Evolutionary conservation across 495 filamentous ascomycete genomes (phyloP).

Genomic region (Rhizodiscina lignyota): DNA sequence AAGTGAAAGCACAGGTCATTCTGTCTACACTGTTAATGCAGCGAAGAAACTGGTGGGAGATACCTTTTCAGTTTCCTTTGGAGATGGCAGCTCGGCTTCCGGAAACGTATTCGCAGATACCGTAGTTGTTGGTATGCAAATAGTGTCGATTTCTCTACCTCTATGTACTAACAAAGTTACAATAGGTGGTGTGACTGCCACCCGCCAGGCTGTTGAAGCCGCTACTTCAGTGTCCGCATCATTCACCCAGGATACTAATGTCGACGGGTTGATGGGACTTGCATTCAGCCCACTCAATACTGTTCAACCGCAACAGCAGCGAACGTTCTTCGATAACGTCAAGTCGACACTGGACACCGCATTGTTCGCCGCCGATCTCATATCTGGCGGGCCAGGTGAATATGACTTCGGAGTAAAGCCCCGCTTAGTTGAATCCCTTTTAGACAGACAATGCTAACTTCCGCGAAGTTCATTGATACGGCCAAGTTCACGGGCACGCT

Average conservation of each 20-base stretch:
- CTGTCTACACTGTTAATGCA: no score
- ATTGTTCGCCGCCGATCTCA: slow-evolving; percentile 53
- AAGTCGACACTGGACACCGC: slow-evolving; percentile 36
- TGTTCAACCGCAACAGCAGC: slow-evolving; percentile 38
- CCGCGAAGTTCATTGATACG: slow-evolving; percentile 46
- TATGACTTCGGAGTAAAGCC: slow-evolving; percentile 80
- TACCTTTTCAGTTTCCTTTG: slow-evolving; percentile 53
- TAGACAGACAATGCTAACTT: no score
- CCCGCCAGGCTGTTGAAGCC: slow-evolving; percentile 51
- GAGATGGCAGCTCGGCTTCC: slow-evolving; percentile 48
- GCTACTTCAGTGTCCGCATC: slow-evolving; percentile 40
- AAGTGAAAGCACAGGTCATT: no score
- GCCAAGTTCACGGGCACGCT: slow-evolving; percentile 46
- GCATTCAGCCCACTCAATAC: slow-evolving; percentile 58
- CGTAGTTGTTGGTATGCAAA: slow-evolving; percentile 48
- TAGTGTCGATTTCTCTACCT: no score
- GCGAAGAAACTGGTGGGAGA: no score
- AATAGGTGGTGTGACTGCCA: slow-evolving; percentile 44
- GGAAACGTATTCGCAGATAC: slow-evolving; percentile 55
- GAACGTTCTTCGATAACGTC: slow-evolving; percentile 63
- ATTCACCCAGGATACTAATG: slow-evolving; percentile 42
- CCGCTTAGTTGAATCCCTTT: no score
- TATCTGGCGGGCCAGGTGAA: slow-evolving; percentile 41
- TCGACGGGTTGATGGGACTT: slow-evolving; percentile 60
- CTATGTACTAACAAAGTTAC: no score